These are phyloP conservation scores for Climacium dendroides DNA, from an alignment of 225 moss, liverwort and hornwort genomes.

Conservation along the genomic window DNA sequence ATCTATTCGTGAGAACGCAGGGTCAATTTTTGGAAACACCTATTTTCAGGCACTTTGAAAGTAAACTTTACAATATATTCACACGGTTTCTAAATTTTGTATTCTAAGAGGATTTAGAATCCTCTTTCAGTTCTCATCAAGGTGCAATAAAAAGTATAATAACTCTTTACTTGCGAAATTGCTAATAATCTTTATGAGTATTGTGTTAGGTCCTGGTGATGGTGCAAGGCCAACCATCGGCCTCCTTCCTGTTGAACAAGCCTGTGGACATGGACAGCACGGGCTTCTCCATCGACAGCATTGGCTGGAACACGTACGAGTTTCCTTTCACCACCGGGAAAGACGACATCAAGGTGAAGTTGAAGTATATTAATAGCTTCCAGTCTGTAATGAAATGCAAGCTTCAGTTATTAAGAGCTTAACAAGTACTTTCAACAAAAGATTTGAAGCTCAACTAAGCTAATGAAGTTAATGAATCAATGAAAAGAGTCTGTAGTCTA, in stretches of 20 bases:
- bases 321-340: constrained; percentile 28
- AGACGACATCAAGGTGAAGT: constrained; percentile 5
- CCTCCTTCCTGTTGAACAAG: not conserved
- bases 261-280: constrained; percentile 31
- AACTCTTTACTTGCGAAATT: not conserved
- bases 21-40: not conserved
- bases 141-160: not conserved
- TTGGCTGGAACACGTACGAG: constrained; percentile 60
- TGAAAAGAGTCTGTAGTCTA: not conserved
- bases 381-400: not conserved
- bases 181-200: not conserved
- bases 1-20: not conserved
- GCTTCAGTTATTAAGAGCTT: too few species aligned
- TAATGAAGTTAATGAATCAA: not conserved
- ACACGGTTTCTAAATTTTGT: not conserved
- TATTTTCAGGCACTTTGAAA: not conserved
- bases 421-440: not conserved
- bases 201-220: not conserved
- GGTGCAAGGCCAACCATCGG: constrained; percentile 21
- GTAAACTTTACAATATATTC: not conserved
- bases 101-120: not conserved
- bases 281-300: constrained; percentile 37
- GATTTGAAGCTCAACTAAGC: not conserved
- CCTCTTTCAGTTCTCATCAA: not conserved
- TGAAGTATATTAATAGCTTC: not conserved